Percentiles rank a stretch among this genome's conserved stretches.
Conservation (phyloP, 768 basidiomycete genomes). For the Leucogyrophana mollusca region DNA sequence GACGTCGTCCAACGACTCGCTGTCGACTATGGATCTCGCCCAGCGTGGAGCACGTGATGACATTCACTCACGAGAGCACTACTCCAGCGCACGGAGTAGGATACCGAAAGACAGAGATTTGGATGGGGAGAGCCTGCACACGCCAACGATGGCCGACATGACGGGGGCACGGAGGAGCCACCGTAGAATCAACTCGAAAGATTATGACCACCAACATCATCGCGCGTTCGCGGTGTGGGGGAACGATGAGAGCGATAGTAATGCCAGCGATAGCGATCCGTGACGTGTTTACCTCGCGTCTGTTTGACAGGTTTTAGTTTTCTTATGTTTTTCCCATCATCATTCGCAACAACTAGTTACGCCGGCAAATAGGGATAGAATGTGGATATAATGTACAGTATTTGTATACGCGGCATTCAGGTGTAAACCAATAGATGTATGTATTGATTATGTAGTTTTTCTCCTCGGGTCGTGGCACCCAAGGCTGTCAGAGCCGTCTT, state of each 20-base stretch:
- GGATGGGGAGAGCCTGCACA: constrained; percentile 54
- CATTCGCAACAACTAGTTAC: no score
- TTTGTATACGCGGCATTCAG: no score
- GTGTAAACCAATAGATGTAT: no score
- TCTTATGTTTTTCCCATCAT: no score
- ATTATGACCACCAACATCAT: constrained; percentile 28
- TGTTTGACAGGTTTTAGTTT: no score
- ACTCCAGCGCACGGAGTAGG: constrained; percentile 46
- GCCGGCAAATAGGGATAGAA: no score
- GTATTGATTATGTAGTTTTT: no score
- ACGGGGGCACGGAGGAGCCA: constrained; percentile 11
- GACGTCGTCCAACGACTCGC: constrained; percentile 37
- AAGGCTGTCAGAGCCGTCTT: no score
- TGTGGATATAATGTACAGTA: no score
- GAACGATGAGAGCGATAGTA: constrained; percentile 86
- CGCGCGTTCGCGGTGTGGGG: constrained; percentile 85
- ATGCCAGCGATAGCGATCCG: constrained; percentile 69
- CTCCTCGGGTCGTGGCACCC: no score
- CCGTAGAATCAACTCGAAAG: constrained; percentile 15
- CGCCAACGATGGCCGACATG: constrained; percentile 53
- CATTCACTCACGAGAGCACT: constrained; percentile 38
- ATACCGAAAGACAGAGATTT: constrained; percentile 61
- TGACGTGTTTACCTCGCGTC: constrained; percentile 12
- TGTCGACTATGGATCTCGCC: constrained; percentile 31
- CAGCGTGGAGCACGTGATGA: constrained; percentile 55